These are phyloP conservation scores for Bidens hawaiensis DNA, from an alignment of 140 eudicot genomes.

Conservation along the genomic window DNA sequence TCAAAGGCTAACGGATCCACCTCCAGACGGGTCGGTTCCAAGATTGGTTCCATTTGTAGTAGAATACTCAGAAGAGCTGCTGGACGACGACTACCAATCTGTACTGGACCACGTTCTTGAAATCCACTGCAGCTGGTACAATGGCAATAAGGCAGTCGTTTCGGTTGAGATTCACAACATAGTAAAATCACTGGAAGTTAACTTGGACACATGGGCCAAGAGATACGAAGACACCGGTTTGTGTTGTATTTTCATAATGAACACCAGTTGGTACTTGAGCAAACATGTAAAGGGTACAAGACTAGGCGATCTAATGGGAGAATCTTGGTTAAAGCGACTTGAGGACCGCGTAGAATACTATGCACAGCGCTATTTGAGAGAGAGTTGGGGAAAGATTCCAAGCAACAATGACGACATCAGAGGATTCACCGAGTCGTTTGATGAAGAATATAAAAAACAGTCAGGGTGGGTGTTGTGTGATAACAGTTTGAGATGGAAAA, in stretches of 20 bases:
- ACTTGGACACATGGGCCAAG: constrained; percentile 68
- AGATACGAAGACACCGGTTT: constrained; percentile 47
- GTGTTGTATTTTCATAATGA: constrained; percentile 71
- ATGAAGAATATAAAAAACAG: constrained; percentile 56
- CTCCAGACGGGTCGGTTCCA: constrained; percentile 66
- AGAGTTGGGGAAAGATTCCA: constrained; percentile 74
- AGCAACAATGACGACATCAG: constrained; percentile 39
- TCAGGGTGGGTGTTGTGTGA: constrained; percentile 66
- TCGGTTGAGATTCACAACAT: constrained; percentile 38
- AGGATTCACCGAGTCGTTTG: constrained; percentile 59
- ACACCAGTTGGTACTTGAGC: constrained; percentile 53
- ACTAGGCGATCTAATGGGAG: constrained; percentile 79
- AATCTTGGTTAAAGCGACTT: constrained; percentile 46
- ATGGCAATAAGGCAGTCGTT: constrained; percentile 23
- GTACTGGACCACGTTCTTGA: constrained; percentile 54
- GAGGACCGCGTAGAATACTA: constrained; percentile 42
- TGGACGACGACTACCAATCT: constrained; percentile 51
- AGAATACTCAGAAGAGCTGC: constrained; percentile 56
- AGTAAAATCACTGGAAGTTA: constrained; percentile 51
- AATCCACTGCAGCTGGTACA: constrained; percentile 63
- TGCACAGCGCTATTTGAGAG: constrained; percentile 39
- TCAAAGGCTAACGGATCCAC: constrained; percentile 61
- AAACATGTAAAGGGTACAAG: constrained; percentile 45
- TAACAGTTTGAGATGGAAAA: constrained; percentile 53
- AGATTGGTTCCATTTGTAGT: constrained; percentile 53